phyloP scores from a whole-genome alignment of 768 basidiomycete species.

The Psilocybe tampanensis region DNA sequence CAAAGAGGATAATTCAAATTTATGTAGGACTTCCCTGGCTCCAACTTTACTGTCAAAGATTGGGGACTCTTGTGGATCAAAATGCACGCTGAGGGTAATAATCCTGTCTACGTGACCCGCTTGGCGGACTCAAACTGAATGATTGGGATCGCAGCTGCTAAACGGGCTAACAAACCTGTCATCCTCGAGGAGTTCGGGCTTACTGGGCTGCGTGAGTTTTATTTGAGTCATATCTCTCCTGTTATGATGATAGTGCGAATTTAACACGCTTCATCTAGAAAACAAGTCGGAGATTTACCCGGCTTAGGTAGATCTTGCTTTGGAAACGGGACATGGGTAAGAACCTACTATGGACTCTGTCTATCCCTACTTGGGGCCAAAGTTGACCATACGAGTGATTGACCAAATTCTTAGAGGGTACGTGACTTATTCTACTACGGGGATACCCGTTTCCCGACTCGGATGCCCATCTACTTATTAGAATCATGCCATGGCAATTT shows the following conservation, averaged over 20 bases:
- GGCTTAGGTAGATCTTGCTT: conserved; percentile 48
- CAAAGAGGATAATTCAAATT: too few relatives aligned
- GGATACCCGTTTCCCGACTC: too few relatives aligned
- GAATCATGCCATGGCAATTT: conserved; percentile 65
- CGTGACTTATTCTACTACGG: too few relatives aligned
- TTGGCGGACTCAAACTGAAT: neutral
- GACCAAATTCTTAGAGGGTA: conserved; percentile 13
- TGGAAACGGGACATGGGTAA: conserved; percentile 52
- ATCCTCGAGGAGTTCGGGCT: conserved; percentile 68
- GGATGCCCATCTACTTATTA: too few relatives aligned
- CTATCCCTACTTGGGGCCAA: neutral
- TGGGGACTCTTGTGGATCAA: conserved; percentile 56
- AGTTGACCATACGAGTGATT: too few relatives aligned
- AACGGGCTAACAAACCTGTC: conserved; percentile 58
- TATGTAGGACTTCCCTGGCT: conserved; percentile 45
- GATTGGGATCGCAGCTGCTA: conserved; percentile 42
- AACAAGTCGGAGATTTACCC: conserved; percentile 56
- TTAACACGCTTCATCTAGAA: conserved; percentile 28
- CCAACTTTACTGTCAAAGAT: conserved; percentile 47
- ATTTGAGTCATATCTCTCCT: neutral
- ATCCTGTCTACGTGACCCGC: conserved; percentile 24
- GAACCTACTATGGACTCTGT: conserved; percentile 11
- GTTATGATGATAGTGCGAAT: too few relatives aligned
- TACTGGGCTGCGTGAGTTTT: conserved; percentile 38
- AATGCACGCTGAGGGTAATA: conserved; percentile 48